phyloP scores from a whole-genome alignment of 805 yeast genomes.

The Isabelozyma heimii region DNA sequence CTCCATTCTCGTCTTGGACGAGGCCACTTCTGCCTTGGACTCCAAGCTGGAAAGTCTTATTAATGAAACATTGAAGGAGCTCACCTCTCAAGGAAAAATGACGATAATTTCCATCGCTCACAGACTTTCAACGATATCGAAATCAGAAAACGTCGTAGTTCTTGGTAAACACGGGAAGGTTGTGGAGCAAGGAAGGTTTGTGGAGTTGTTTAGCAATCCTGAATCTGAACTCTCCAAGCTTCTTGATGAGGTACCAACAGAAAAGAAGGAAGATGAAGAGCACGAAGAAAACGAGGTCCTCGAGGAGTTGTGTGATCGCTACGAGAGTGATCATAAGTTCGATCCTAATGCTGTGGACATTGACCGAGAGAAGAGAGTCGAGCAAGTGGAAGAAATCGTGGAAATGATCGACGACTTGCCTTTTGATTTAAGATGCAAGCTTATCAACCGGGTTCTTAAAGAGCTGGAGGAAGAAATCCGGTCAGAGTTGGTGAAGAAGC shows the following conservation, averaged over 20 bases:
- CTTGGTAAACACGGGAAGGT: slow-evolving; percentile 41
- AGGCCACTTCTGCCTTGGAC: slow-evolving; percentile 66
- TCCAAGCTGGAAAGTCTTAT: slow-evolving; percentile 46
- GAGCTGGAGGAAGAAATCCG: slow-evolving; percentile 4
- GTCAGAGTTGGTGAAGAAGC: not conserved
- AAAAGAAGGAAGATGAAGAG: slow-evolving; percentile 3
- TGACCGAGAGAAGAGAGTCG: slow-evolving; percentile 11
- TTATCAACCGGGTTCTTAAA: slow-evolving; percentile 24
- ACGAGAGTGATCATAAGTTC: slow-evolving; percentile 20
- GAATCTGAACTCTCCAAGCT: slow-evolving; percentile 40
- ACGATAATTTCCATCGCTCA: slow-evolving; percentile 46
- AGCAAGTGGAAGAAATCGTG: slow-evolving; percentile 19
- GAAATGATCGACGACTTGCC: slow-evolving; percentile 37
- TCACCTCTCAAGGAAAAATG: slow-evolving; percentile 37
- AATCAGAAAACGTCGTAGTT: slow-evolving; percentile 42
- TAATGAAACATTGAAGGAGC: slow-evolving; percentile 38
- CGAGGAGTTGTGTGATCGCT: slow-evolving; percentile 16
- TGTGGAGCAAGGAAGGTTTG: slow-evolving; percentile 39
- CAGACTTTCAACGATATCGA: slow-evolving; percentile 43
- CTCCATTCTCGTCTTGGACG: slow-evolving; percentile 61
- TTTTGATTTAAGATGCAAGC: slow-evolving; percentile 24
- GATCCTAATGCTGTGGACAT: slow-evolving; percentile 24
- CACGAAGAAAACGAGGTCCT: slow-evolving; percentile 3
- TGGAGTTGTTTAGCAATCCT: slow-evolving; percentile 38
- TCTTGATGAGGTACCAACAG: slow-evolving; percentile 30